phyloP scores from a whole-genome alignment of 1,284 basidiomycete species.

The Rugiboletus extremiorientalis region DNA sequence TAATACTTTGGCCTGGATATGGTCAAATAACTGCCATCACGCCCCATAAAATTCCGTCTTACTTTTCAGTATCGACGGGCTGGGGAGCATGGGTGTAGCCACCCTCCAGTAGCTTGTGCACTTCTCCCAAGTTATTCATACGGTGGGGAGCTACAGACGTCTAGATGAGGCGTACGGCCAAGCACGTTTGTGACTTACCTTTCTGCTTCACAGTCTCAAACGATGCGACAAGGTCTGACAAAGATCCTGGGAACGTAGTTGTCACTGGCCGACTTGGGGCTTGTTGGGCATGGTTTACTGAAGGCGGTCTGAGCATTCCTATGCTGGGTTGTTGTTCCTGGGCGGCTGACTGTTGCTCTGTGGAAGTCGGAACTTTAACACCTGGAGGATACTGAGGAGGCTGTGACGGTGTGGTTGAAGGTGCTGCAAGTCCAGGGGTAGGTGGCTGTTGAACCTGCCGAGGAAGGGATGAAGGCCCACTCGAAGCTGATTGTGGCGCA shows the following conservation, averaged over 20 bases:
- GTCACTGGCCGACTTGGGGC: constrained; percentile 34
- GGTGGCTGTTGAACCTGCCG: constrained; percentile 58
- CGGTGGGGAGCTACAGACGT: constrained; percentile 66
- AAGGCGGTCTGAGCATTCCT: constrained; percentile 40
- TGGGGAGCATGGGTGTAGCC: constrained; percentile 89
- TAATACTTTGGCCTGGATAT: constrained; percentile 88
- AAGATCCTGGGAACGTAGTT: constrained; percentile 71
- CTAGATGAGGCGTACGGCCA: not conserved
- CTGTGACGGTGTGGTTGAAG: constrained; percentile 31
- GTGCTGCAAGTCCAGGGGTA: constrained; percentile 27
- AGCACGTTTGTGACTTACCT: constrained; percentile 49
- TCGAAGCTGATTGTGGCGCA: constrained; percentile 25
- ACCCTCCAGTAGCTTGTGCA: constrained; percentile 91
- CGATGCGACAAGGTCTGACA: constrained; percentile 92
- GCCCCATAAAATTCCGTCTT: constrained; percentile 27
- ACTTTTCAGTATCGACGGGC: constrained; percentile 95
- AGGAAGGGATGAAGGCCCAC: constrained; percentile 57
- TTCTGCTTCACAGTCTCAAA: constrained; percentile 97
- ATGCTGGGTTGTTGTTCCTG: constrained; percentile 27
- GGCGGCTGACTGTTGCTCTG: constrained; percentile 32
- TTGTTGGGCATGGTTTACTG: constrained; percentile 42
- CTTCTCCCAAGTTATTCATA: constrained; percentile 83
- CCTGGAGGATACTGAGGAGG: constrained; percentile 67
- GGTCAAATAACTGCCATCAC: constrained; percentile 9
- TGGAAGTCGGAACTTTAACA: constrained; percentile 50